A percentile compares a stretch with the other conserved stretches of the same genome.
These are phyloP conservation scores for Eruca vesicaria DNA, from an alignment of 441 rosid genomes.

Conservation along the genomic window DNA sequence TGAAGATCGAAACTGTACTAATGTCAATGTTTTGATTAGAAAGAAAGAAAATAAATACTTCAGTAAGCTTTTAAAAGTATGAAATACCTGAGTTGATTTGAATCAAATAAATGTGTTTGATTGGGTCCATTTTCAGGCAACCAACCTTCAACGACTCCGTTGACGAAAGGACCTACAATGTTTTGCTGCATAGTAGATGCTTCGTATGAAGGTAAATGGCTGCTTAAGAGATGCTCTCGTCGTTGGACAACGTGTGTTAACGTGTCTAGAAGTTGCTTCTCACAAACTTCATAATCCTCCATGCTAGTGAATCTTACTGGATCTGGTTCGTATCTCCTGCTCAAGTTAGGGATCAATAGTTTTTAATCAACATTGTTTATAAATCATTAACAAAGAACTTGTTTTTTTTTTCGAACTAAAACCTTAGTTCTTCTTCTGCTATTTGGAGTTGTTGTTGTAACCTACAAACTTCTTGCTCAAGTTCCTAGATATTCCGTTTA, in stretches of 20 bases:
- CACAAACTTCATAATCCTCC: conserved; percentile 59
- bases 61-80: background rate
- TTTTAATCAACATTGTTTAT: background rate
- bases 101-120: conserved; percentile 47
- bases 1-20: background rate
- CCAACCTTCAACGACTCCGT: conserved; percentile 55
- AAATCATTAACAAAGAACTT: background rate
- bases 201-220: conserved; percentile 49
- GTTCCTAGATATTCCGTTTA: conserved; percentile 19
- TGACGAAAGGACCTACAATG: conserved; percentile 45
- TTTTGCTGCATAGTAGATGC: conserved; percentile 56
- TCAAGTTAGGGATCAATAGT: background rate
- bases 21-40: background rate
- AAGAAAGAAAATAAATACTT: too few relatives aligned
- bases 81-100: conserved; percentile 48
- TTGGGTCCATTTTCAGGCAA: conserved; percentile 48
- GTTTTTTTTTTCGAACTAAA: background rate
- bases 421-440: conserved; percentile 37
- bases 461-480: conserved; percentile 38
- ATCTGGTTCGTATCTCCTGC: conserved; percentile 60
- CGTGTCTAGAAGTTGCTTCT: conserved; percentile 56
- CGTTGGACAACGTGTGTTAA: conserved; percentile 52
- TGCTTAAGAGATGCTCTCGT: conserved; percentile 51
- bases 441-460: conserved; percentile 43
- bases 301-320: conserved; percentile 43